phyloP scores from a whole-genome alignment of 768 basidiomycete species.

The Coprinellus micaceus region DNA sequence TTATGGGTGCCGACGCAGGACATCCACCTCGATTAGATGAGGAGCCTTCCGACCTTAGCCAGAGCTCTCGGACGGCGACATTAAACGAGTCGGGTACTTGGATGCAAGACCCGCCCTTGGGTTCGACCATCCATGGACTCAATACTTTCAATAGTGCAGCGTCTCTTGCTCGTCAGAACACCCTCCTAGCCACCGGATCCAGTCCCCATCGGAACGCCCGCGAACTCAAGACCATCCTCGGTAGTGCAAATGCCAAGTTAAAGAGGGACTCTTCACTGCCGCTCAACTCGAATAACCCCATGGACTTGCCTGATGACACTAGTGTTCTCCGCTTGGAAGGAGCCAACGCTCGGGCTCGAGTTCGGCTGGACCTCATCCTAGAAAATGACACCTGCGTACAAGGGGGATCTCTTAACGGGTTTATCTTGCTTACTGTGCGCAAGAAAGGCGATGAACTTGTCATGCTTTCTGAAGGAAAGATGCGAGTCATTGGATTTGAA shows the following conservation, averaged over 20 bases:
- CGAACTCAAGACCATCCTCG: constrained; percentile 61
- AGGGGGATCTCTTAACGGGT: constrained; percentile 69
- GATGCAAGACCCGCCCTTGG: not conserved
- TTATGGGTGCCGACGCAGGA: no score
- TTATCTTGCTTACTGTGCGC: constrained; percentile 61
- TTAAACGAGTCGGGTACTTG: not conserved
- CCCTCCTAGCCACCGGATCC: constrained; percentile 50
- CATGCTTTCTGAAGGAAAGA: constrained; percentile 68
- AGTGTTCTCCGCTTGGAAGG: constrained; percentile 50
- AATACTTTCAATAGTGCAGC: not conserved
- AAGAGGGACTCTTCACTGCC: constrained; percentile 49
- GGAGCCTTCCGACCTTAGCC: no score
- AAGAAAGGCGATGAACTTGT: constrained; percentile 52
- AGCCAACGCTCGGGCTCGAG: constrained; percentile 67
- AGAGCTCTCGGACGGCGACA: no score
- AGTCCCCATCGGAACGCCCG: constrained; percentile 47
- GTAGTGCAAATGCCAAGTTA: constrained; percentile 54
- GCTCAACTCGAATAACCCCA: constrained; percentile 21
- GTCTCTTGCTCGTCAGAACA: constrained; percentile 20
- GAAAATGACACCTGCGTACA: constrained; percentile 76
- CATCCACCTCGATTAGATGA: no score
- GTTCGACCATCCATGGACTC: not conserved
- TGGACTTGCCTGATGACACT: constrained; percentile 29
- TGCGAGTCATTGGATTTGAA: constrained; percentile 85
- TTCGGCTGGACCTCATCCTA: constrained; percentile 78